Evolutionary conservation across 176 grass and related monocot species (phyloP).

Genomic region (Aegilops longissima): DNA sequence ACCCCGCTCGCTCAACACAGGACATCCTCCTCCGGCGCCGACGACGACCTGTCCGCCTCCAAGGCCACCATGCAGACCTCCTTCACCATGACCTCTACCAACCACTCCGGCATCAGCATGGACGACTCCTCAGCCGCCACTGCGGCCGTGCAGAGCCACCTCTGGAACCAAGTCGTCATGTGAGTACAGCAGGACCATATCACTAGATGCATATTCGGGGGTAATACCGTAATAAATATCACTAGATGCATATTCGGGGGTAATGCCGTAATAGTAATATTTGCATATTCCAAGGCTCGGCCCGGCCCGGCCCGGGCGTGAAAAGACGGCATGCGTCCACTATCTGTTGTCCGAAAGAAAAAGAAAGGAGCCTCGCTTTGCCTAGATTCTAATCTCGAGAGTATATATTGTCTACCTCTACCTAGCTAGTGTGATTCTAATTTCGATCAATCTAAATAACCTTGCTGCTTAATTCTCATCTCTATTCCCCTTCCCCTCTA

Average conservation of each 20-base stretch:
- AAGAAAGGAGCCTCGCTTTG: conserved; percentile 40
- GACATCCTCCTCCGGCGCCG: conserved; percentile 24
- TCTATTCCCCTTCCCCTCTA: neutral
- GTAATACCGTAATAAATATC: no score
- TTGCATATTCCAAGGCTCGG: conserved; percentile 36
- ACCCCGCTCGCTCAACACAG: conserved; percentile 9
- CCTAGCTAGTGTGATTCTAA: conserved; percentile 8
- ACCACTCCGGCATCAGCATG: conserved; percentile 66
- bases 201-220: neutral
- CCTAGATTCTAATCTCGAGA: conserved; percentile 47
- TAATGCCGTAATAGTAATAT: no score
- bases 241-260: neutral
- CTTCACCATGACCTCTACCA: conserved; percentile 51
- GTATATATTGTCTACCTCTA: conserved; percentile 27
- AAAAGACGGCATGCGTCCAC: conserved; percentile 54
- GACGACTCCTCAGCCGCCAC: conserved; percentile 50
- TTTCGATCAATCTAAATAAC: conserved; percentile 15
- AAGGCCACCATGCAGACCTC: conserved; percentile 50
- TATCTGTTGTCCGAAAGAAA: conserved; percentile 42
- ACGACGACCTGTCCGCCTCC: conserved; percentile 49
- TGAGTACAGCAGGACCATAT: conserved; percentile 38
- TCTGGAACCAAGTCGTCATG: conserved; percentile 89
- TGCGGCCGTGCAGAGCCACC: conserved; percentile 57
- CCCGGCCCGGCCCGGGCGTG: neutral
- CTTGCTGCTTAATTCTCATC: conserved; percentile 7